Evolutionary conservation across 192 early-diverging fungal genomes (phyloP).

Genomic region (Coemansia sp.): DNA sequence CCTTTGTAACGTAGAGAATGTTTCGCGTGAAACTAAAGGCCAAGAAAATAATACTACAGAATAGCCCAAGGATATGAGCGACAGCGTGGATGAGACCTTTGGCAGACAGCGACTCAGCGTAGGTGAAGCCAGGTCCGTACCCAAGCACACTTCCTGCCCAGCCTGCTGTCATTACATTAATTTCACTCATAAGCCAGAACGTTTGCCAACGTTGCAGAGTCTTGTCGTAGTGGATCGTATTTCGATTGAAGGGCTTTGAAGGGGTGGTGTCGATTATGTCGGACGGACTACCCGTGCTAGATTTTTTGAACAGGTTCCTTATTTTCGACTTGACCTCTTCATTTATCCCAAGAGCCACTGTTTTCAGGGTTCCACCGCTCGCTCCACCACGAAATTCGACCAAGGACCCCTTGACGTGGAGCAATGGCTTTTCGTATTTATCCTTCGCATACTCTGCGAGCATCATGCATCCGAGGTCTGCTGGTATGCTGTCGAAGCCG

Average conservation of each 20-base stretch:
- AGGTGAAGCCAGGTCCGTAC: slow-evolving; percentile 62
- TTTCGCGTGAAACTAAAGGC: slow-evolving; percentile 53
- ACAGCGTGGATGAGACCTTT: slow-evolving; percentile 52
- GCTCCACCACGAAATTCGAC: slow-evolving; percentile 55
- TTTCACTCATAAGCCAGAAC: slow-evolving; percentile 48
- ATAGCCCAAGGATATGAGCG: slow-evolving; percentile 35
- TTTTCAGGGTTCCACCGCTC: slow-evolving; percentile 68
- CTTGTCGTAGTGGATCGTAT: slow-evolving; percentile 44
- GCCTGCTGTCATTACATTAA: slow-evolving; percentile 25
- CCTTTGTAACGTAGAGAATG: slow-evolving; percentile 46
- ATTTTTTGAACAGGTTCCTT: not conserved
- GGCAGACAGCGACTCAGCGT: slow-evolving; percentile 62
- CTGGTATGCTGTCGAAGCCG: slow-evolving; percentile 92
- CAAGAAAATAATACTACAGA: slow-evolving; percentile 29
- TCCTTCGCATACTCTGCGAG: slow-evolving; percentile 57
- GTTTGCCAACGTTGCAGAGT: slow-evolving; percentile 50
- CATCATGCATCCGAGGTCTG: slow-evolving; percentile 82
- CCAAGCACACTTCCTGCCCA: slow-evolving; percentile 29
- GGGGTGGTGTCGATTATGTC: not conserved
- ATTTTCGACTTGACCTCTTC: slow-evolving; percentile 2
- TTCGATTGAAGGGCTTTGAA: slow-evolving; percentile 15
- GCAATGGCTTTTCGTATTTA: slow-evolving; percentile 52
- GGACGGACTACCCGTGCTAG: no score
- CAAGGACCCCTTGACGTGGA: slow-evolving; percentile 65
- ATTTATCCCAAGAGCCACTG: slow-evolving; percentile 22